Evolutionary conservation across 148 eudicot species (phyloP).

Genomic region (Rhododendron kiyosumense): DNA sequence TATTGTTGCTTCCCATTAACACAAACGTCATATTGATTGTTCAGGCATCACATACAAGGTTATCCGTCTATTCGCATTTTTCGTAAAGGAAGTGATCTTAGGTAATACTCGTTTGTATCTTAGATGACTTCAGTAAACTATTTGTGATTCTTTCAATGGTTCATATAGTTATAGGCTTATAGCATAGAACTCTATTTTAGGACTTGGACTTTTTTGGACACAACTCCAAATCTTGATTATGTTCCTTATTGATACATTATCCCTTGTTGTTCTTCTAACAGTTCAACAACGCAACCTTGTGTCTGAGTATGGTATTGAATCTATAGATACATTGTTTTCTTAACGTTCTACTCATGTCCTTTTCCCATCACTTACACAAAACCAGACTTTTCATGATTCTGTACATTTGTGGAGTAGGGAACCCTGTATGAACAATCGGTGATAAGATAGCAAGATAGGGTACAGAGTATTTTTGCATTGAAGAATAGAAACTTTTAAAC

Average conservation of each 20-base stretch:
- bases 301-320: not conserved
- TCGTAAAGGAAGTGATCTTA: slow-evolving; percentile 67
- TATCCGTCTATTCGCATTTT: slow-evolving; percentile 85
- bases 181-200: not conserved
- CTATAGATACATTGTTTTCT: not conserved
- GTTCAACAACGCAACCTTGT: not conserved
- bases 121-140: not conserved
- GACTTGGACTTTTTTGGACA: not conserved
- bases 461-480: not conserved
- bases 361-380: not conserved
- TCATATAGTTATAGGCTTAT: not conserved
- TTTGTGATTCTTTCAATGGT: not conserved
- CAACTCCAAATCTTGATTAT: not conserved
- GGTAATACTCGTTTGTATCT: slow-evolving; percentile 18
- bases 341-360: not conserved
- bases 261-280: not conserved
- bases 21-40: slow-evolving; percentile 9
- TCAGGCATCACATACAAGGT: slow-evolving; percentile 90
- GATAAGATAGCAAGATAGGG: not conserved
- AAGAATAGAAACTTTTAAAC: not conserved
- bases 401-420: not conserved
- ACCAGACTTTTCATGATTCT: not conserved
- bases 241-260: not conserved
- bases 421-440: not conserved
- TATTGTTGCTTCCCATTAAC: slow-evolving; percentile 18